A percentile compares a stretch with the other conserved stretches of the same genome.
Conservation (phyloP, 2,329 filamentous ascomycete genomes). For the Kalaharituber pfeilii region DNA sequence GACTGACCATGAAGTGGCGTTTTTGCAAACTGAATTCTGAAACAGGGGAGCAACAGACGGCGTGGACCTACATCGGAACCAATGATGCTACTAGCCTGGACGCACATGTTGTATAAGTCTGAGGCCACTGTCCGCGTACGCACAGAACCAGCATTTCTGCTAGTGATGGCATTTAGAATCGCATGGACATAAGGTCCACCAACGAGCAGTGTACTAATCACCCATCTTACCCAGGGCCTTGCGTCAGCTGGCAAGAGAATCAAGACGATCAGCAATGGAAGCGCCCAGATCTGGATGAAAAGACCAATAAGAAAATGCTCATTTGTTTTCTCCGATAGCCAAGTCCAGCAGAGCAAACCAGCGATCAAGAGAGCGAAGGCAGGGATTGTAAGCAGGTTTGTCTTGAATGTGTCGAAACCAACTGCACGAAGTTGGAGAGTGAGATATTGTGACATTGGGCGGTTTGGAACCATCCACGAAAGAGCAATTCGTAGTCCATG, state of each 20-base stretch:
- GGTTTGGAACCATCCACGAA: slow-evolving; percentile 37
- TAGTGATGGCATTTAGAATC: slow-evolving; percentile 43
- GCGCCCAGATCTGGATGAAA: slow-evolving; percentile 40
- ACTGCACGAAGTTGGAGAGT: slow-evolving; percentile 41
- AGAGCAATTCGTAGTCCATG: slow-evolving; percentile 43
- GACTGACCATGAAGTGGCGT: too few species aligned
- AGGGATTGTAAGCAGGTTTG: slow-evolving; percentile 47
- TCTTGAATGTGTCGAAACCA: slow-evolving; percentile 43
- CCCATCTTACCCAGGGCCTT: slow-evolving; percentile 35
- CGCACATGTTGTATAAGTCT: slow-evolving; percentile 44
- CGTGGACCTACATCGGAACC: slow-evolving; percentile 28
- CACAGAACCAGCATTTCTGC: slow-evolving; percentile 45
- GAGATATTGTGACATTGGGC: slow-evolving; percentile 37
- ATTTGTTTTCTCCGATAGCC: slow-evolving; percentile 34
- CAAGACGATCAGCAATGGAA: slow-evolving; percentile 41
- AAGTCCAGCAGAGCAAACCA: slow-evolving; percentile 35
- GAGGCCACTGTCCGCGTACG: slow-evolving; percentile 44
- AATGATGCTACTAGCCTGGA: slow-evolving; percentile 32
- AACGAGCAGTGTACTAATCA: slow-evolving; percentile 33
- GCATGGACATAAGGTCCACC: slow-evolving; percentile 41
- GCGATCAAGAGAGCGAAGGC: slow-evolving; percentile 35
- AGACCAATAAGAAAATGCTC: slow-evolving; percentile 35
- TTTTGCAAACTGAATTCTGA: slow-evolving; percentile 9
- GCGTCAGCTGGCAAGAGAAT: slow-evolving; percentile 27
- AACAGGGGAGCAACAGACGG: background rate